Conservation (phyloP, 108 stramenopile genomes). For the Cyclotella kingstonii region DNA sequence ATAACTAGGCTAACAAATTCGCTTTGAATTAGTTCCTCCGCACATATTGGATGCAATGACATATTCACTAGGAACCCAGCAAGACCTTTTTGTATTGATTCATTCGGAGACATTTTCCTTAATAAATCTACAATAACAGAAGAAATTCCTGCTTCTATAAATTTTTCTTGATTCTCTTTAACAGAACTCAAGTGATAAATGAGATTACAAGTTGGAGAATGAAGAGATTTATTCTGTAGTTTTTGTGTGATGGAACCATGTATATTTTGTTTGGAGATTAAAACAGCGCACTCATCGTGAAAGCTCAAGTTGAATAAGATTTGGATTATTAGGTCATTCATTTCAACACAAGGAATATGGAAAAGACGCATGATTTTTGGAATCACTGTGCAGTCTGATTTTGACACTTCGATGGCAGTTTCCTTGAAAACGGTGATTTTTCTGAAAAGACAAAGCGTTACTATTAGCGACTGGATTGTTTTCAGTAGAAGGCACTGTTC, state of each 20-base stretch:
- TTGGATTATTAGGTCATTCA: neutral
- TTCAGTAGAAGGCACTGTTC: constrained; percentile 6
- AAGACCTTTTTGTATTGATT: constrained; percentile 9
- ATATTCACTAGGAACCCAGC: constrained; percentile 34
- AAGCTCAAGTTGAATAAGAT: constrained; percentile 38
- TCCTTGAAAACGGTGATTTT: constrained; percentile 26
- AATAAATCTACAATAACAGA: constrained; percentile 9
- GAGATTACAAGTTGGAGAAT: constrained; percentile 2
- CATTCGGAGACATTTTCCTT: constrained; percentile 1
- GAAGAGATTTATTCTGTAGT: constrained; percentile 7
- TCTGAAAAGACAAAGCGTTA: constrained; percentile 10
- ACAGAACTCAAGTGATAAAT: constrained; percentile 24
- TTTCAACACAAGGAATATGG: neutral
- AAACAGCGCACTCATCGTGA: constrained; percentile 6
- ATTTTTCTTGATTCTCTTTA: constrained; percentile 18
- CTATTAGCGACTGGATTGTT: neutral
- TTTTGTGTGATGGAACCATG: constrained; percentile 7
- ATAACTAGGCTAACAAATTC: neutral
- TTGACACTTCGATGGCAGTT: constrained; percentile 20
- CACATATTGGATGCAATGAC: constrained; percentile 27
- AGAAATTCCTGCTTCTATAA: constrained; percentile 17
- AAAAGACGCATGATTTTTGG: constrained; percentile 9
- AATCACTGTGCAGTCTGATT: constrained; percentile 7
- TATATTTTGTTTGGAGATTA: constrained; percentile 19
- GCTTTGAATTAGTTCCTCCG: constrained; percentile 11